phyloP scores from a whole-genome alignment of 192 early-diverging fungal species.

The Pilaira anomala region DNA sequence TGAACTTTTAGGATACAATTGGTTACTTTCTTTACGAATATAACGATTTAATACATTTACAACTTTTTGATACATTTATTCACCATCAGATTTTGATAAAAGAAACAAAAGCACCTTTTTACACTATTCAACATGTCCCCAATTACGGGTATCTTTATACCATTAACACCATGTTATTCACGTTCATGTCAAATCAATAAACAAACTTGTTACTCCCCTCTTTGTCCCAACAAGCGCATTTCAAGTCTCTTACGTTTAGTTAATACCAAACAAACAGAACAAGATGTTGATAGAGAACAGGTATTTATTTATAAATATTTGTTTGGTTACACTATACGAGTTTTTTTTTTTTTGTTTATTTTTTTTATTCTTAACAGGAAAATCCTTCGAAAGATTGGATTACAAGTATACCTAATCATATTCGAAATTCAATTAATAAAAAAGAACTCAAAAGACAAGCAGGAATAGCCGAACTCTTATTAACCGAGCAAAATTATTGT shows the following conservation, averaged over 20 bases:
- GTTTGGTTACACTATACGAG: background rate
- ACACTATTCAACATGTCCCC: no score
- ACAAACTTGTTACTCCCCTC: conserved; percentile 3
- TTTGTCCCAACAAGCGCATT: conserved; percentile 4
- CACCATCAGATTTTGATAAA: background rate
- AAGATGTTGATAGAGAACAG: background rate
- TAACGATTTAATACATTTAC: background rate
- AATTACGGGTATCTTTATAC: conserved; percentile 9
- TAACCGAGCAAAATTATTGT: conserved; percentile 16
- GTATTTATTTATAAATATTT: background rate
- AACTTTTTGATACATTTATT: conserved; percentile 6
- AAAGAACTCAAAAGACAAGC: conserved; percentile 27
- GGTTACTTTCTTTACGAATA: conserved; percentile 1
- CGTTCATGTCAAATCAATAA: background rate
- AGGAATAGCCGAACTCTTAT: conserved; percentile 18
- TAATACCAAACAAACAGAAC: background rate
- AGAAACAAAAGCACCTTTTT: background rate
- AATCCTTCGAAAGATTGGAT: background rate
- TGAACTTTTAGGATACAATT: background rate
- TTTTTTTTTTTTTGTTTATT: no score
- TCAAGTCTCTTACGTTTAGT: background rate
- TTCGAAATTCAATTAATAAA: background rate
- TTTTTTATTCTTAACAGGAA: background rate
- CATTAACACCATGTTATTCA: conserved; percentile 19
- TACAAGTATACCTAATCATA: background rate